A percentile compares a stretch with the other conserved stretches of the same genome.
These are phyloP conservation scores for Polymyxa betae DNA, from an alignment of 208 protist genomes.

Conservation along the genomic window DNA sequence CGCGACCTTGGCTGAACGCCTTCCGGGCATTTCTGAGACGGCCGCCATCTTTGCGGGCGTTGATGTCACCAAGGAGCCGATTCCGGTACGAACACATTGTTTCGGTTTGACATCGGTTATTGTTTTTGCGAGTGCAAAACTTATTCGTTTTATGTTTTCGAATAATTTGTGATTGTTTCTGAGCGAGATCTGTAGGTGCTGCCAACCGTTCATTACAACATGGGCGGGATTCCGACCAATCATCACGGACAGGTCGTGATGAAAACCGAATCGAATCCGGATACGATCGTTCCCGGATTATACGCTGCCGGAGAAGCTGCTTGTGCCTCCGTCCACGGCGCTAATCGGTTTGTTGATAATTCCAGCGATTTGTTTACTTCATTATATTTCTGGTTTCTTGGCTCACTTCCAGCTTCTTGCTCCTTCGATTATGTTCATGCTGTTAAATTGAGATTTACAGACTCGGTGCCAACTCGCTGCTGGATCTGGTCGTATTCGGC, in stretches of 20 bases:
- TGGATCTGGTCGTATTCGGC: constrained; percentile 99
- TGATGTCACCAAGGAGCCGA: constrained; percentile 98
- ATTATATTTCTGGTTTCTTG: not conserved
- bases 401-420: not conserved
- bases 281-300: constrained; percentile 89
- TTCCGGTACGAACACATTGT: too few species aligned
- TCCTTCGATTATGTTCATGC: not conserved
- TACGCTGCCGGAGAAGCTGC: constrained; percentile 94
- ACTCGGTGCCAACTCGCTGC: constrained; percentile 98
- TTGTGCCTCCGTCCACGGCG: constrained; percentile 94
- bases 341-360: constrained; percentile 92
- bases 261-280: constrained; percentile 64
- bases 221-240: constrained; percentile 89
- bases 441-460: too few species aligned
- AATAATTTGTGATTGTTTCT: too few species aligned
- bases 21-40: constrained; percentile 98
- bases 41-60: constrained; percentile 98
- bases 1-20: constrained; percentile 90
- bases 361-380: too few species aligned
- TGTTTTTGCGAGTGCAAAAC: too few species aligned
- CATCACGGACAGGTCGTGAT: constrained; percentile 77
- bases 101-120: too few species aligned
- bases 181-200: too few species aligned
- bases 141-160: too few species aligned
- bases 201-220: constrained; percentile 99